A percentile compares a stretch with the other conserved stretches of the same genome.
Conservation (phyloP, 129 eudicot species). For the Erigeron canadensis region DNA sequence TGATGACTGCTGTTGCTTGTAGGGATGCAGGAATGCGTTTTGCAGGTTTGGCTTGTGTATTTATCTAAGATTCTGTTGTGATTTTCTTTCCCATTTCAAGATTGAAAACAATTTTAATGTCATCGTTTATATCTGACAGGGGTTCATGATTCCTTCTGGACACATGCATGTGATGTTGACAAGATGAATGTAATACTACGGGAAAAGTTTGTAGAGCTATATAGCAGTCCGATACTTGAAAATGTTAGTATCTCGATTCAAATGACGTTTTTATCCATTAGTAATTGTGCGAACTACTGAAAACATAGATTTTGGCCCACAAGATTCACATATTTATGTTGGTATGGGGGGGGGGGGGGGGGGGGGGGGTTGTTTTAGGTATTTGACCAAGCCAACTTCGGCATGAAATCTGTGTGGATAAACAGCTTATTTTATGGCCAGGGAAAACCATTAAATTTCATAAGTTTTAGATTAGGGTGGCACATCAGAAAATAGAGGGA, state of each 20-base stretch:
- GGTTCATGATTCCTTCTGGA: constrained; percentile 98
- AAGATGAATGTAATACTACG: constrained; percentile 74
- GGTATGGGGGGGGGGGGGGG: neutral
- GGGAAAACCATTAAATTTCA: no score
- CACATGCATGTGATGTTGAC: constrained; percentile 94
- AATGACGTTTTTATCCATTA: constrained; percentile 11
- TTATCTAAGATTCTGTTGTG: neutral
- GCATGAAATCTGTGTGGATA: no score
- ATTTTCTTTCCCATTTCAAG: neutral
- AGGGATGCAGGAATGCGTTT: constrained; percentile 88
- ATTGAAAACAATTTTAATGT: constrained; percentile 7
- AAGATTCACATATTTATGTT: neutral
- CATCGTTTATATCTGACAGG: constrained; percentile 46
- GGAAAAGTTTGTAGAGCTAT: constrained; percentile 90
- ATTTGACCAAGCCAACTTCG: neutral
- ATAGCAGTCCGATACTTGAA: constrained; percentile 79
- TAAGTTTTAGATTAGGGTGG: no score
- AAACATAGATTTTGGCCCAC: neutral
- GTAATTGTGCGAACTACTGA: neutral
- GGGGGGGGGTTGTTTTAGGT: neutral
- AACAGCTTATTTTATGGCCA: no score
- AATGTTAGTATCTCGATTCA: constrained; percentile 46
- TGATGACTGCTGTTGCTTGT: constrained; percentile 99
- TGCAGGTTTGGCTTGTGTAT: constrained; percentile 59
- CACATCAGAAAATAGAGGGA: no score